A percentile compares a stretch with the other conserved stretches of the same genome.
phyloP scores from a whole-genome alignment of 805 yeast genomes.

The Cyberlindnera nakhonratchasimensis region DNA sequence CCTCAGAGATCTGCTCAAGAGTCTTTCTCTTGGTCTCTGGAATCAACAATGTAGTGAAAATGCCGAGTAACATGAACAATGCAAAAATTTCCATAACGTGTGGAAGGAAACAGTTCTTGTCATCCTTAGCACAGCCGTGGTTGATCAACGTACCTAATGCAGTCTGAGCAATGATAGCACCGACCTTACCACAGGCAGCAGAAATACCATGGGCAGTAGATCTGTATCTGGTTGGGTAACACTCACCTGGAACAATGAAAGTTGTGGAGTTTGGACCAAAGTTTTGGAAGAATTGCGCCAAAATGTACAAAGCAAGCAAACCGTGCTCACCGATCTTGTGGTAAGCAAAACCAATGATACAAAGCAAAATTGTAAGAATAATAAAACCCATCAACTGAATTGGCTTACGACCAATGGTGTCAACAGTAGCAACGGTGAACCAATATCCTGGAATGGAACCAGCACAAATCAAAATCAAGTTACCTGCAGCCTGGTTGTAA shows the following conservation, averaged over 20 bases:
- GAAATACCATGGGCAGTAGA: slow-evolving; percentile 94
- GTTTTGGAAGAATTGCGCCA: slow-evolving; percentile 84
- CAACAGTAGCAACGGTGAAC: slow-evolving; percentile 77
- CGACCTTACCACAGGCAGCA: slow-evolving; percentile 89
- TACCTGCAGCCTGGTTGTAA: slow-evolving; percentile 85
- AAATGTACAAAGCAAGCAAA: slow-evolving; percentile 69
- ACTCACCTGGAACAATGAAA: slow-evolving; percentile 87
- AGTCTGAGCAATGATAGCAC: slow-evolving; percentile 90
- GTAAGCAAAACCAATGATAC: slow-evolving; percentile 82
- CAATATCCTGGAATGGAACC: slow-evolving; percentile 96
- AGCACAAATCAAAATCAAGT: slow-evolving; percentile 87
- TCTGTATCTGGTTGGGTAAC: slow-evolving; percentile 93
- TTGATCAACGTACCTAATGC: slow-evolving; percentile 79
- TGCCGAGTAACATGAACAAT: slow-evolving; percentile 83
- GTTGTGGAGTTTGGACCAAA: slow-evolving; percentile 94
- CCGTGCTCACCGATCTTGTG: slow-evolving; percentile 64
- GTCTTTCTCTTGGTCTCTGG: slow-evolving; percentile 94
- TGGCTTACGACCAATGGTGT: slow-evolving; percentile 79
- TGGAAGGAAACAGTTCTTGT: slow-evolving; percentile 72
- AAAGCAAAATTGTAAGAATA: slow-evolving; percentile 66
- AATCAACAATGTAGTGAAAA: slow-evolving; percentile 57
- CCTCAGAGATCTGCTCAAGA: slow-evolving; percentile 77
- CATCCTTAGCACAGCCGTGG: slow-evolving; percentile 64
- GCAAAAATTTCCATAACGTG: slow-evolving; percentile 95
- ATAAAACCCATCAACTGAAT: slow-evolving; percentile 75